Base-by-base conservation (phyloP, 2,329 filamentous ascomycete species). In the Cladophialophora immunda region DNA sequence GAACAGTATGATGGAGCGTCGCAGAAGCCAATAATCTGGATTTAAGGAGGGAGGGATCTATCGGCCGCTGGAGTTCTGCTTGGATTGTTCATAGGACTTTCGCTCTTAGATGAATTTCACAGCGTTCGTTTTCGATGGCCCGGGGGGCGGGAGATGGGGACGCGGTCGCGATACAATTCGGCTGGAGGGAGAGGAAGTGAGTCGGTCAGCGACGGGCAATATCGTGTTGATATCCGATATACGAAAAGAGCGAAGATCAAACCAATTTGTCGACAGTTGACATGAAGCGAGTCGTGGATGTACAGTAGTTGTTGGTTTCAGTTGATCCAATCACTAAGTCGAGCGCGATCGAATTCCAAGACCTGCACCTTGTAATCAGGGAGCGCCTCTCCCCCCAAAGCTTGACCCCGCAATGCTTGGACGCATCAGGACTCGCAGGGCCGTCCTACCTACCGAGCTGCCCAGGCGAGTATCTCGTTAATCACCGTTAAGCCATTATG, bases 1-100 rank as follows among this genome's bases (percentile, higher is more conserved):
- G 62, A 58, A 57, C 22, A 25, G 32, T 9, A 32, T 27, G 19
- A 50, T 19, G 45, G 38, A 9, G 27, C 3, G 30, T 55, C 53
- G 53, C 15, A 17, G 30, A 34, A 17, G 8, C 19, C 11, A 22
- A 34, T 9, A 45, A 34, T 15, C 13, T 56, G 27, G 34, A 50
- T 25, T 34, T 25, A 13, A 17, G 17, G 32, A 25, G n/a, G 15
- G 9, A 25, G 2, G 13, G 50, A 19, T 32, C n/a, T 36, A 30
- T 57, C 22, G 19, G 45, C 19, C 22, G 34, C 30, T 38, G 32
- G 47, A 19, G n/a, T 36, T 25, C 22, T 25, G 45, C 22, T 25
- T 50, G 22, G 22, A 36, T 62, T 53, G 59, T 55, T 62, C 59
- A 54, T 62, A 15, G n/a, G 59, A 25, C 19, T 50, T 50, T 50